These are phyloP conservation scores for Pisolithus microcarpus DNA, from an alignment of 768 basidiomycete species.

Conservation along the genomic window DNA sequence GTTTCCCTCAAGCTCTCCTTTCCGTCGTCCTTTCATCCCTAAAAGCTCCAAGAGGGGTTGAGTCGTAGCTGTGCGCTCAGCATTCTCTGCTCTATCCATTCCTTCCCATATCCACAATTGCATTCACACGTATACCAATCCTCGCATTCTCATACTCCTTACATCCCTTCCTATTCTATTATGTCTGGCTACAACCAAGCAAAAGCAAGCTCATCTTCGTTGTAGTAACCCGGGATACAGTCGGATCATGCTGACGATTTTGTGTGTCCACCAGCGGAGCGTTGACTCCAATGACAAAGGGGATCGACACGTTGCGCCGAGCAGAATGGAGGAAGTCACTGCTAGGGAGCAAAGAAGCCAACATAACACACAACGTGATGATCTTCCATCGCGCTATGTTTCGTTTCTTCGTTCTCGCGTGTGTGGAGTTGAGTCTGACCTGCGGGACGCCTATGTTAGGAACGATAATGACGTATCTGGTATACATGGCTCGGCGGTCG, in stretches of 20 bases:
- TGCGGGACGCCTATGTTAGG: not conserved
- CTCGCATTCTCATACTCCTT: too few species aligned
- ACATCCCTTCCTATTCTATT: not conserved
- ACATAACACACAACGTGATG: constrained; percentile 23
- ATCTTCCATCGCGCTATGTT: constrained; percentile 28
- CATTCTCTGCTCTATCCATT: not conserved
- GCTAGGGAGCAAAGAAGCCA: constrained; percentile 11
- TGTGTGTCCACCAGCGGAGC: constrained; percentile 13
- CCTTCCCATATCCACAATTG: not conserved
- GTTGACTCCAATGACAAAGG: constrained; percentile 17
- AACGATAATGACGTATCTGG: not conserved
- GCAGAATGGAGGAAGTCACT: constrained; percentile 21
- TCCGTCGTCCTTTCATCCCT: not conserved
- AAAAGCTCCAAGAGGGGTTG: not conserved
- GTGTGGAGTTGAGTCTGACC: not conserved
- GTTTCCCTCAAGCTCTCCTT: not conserved
- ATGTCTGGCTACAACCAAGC: constrained; percentile 17
- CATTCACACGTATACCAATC: too few species aligned
- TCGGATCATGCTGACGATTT: constrained; percentile 2
- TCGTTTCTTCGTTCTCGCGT: not conserved
- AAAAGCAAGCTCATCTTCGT: constrained; percentile 18
- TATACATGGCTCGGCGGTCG: constrained; percentile 9
- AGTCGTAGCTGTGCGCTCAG: too few species aligned
- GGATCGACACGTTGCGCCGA: constrained; percentile 17
- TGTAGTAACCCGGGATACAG: not conserved